Conservation (phyloP, 768 basidiomycete species). For the Mycena floridula region DNA sequence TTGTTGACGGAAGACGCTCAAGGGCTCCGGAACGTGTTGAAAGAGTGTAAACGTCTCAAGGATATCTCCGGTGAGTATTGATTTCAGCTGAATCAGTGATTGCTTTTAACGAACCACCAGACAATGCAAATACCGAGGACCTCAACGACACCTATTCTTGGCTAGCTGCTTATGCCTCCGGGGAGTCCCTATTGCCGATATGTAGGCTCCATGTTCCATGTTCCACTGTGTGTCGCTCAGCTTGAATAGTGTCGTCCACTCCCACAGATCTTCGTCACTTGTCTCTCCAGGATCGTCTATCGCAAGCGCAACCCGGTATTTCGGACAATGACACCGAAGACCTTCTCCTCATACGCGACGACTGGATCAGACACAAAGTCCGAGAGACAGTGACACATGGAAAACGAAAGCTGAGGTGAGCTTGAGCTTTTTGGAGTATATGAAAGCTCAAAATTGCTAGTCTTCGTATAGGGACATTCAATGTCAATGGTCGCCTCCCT, state of each 20-base stretch:
- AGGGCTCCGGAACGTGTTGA: slow-evolving; percentile 37
- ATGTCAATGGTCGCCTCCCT: slow-evolving; percentile 75
- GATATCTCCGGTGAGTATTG: slow-evolving; percentile 42
- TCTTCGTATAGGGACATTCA: slow-evolving; percentile 74
- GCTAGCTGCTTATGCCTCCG: slow-evolving; percentile 37
- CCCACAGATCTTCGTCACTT: slow-evolving; percentile 54
- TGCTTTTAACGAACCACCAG: slow-evolving; percentile 5
- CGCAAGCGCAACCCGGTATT: slow-evolving; percentile 53
- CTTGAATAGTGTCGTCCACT: slow-evolving; percentile 28
- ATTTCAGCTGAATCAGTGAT: background rate
- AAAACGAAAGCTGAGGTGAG: slow-evolving; percentile 25
- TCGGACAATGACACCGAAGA: slow-evolving; percentile 58
- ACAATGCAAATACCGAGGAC: too few species aligned
- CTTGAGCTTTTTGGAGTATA: background rate
- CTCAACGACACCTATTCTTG: slow-evolving; percentile 41
- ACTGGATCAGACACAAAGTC: slow-evolving; percentile 53
- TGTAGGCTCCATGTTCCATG: slow-evolving; percentile 16
- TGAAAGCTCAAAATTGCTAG: slow-evolving; percentile 23
- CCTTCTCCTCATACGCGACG: slow-evolving; percentile 50
- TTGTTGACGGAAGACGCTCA: slow-evolving; percentile 45
- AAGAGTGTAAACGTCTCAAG: slow-evolving; percentile 54
- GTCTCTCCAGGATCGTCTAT: slow-evolving; percentile 50
- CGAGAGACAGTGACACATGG: slow-evolving; percentile 27
- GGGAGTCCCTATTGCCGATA: slow-evolving; percentile 16
- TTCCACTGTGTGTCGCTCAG: background rate